Evolutionary conservation across 176 grass and related monocot genomes (phyloP).

Genomic region (Poa annua): DNA sequence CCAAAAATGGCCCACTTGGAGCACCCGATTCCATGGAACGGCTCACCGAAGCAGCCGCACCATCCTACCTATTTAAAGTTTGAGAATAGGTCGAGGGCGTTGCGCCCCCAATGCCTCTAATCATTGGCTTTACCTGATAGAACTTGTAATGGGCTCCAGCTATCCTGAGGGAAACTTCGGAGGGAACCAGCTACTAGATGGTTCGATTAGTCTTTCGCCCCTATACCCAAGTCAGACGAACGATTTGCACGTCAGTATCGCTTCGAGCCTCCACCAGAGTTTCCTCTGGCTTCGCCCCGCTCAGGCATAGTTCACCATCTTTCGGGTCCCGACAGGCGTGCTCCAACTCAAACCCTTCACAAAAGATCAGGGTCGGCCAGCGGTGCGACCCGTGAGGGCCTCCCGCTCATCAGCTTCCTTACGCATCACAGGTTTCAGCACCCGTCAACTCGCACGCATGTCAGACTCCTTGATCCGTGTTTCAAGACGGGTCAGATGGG

Average conservation of each 20-base stretch:
- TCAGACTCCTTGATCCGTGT: conserved; percentile 76
- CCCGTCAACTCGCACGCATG: conserved; percentile 46
- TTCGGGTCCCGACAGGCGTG: conserved; percentile 83
- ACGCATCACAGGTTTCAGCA: background rate
- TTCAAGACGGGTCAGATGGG: conserved; percentile 80
- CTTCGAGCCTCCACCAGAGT: conserved; percentile 86
- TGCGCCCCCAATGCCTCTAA: conserved; percentile 83
- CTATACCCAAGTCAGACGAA: conserved; percentile 80
- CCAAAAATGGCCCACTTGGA: conserved; percentile 63
- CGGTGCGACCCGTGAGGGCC: conserved; percentile 25
- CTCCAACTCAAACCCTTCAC: conserved; percentile 84
- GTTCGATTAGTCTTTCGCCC: conserved; percentile 80
- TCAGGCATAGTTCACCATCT: conserved; percentile 91
- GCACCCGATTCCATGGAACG: conserved; percentile 25
- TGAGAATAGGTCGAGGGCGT: conserved; percentile 83
- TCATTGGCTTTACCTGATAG: too few relatives aligned
- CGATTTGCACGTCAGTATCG: conserved; percentile 88
- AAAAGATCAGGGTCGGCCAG: conserved; percentile 53
- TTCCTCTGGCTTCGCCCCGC: conserved; percentile 63
- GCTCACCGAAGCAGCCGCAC: background rate
- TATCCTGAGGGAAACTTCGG: conserved; percentile 59
- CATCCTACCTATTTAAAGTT: conserved; percentile 89
- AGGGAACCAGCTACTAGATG: conserved; percentile 70
- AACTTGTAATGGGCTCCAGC: conserved; percentile 38
- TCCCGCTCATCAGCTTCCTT: too few relatives aligned